Evolutionary conservation across 2,329 filamentous ascomycete genomes (phyloP), one percentile per base, ranked within the genome.

Genomic region (Colletotrichum trifolii): DNA sequence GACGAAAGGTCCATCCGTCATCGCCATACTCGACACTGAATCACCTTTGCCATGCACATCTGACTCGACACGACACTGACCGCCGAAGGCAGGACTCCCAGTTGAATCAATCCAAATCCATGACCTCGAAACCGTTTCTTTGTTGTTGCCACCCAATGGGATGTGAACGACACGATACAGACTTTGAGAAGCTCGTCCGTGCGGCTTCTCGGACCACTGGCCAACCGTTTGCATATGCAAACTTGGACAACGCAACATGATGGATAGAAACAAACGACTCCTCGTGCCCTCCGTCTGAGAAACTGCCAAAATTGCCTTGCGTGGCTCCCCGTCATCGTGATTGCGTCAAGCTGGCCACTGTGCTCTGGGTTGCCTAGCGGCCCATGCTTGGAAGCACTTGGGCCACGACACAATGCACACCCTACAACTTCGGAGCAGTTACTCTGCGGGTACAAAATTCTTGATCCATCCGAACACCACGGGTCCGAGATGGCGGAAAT

Each of bases 281-380:
- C 47, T 53, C 52, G 25, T 48, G 47, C 47, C 38, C 52, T 62
- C 63, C 63, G 63, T 63, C 58, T 62, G 52, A 63, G 63, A 34
- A 63, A 43, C 43, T 57, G 59, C 53, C 52, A 45, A 33, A 49
- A 57, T 53, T 55, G 25, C 25, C 25, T 25, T 25, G 58, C 47
- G 63, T 38, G 43, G 8, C 8, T 63, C 34, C 47, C 63, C 58
- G 58, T 66, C 59, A 63, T 63, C 25, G 33, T 43, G 9, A 40
- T 62, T 25, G 47, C 42, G 57, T n/a, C 8, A 15, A 8, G 40
- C 25, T 42, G 39, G 54, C 54, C 43, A 38, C 6, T n/a, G 12
- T 34, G 33, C 55, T 46, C 50, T 36, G 15, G 40, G 49, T 46
- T 38, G 45, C 42, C 40, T n/a, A 40, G 57, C 57, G 45, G 45